Conservation (phyloP, 2,329 filamentous ascomycete species). For the Dendryphion nanum region DNA sequence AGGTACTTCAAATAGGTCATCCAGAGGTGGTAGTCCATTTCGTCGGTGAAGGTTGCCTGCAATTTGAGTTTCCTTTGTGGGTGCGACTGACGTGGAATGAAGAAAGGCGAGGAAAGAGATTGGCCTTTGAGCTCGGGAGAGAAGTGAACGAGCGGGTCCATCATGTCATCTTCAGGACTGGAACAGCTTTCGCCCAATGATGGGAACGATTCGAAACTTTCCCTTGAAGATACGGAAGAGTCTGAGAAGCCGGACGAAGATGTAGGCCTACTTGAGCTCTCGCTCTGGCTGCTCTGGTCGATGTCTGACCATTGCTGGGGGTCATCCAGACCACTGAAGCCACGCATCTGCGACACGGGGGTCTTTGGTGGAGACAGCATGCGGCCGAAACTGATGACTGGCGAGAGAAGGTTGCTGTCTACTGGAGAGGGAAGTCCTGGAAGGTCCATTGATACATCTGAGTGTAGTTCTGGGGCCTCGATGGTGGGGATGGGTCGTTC, state of each 20-base stretch:
- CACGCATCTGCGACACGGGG: conserved; percentile 43
- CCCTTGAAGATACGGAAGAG: conserved; percentile 61
- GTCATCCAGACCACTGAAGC: conserved; percentile 24
- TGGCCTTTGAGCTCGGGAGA: conserved; percentile 30
- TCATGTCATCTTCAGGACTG: conserved; percentile 58
- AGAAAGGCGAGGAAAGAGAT: conserved; percentile 29
- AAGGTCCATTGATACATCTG: conserved; percentile 23
- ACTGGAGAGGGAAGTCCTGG: conserved; percentile 21
- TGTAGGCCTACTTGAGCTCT: conserved; percentile 53
- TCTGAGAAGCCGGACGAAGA: conserved; percentile 61
- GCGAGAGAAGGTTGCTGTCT: conserved; percentile 44
- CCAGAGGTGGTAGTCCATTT: conserved; percentile 67
- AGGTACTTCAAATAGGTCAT: conserved; percentile 64
- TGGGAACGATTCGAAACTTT: conserved; percentile 56
- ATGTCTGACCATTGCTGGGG: conserved; percentile 32
- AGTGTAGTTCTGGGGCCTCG: conserved; percentile 44
- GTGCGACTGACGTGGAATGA: conserved; percentile 24
- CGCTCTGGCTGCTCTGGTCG: conserved; percentile 32
- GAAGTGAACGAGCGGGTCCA: conserved; percentile 55
- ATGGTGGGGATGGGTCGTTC: conserved; percentile 49
- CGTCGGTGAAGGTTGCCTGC: conserved; percentile 54
- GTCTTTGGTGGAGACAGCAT: conserved; percentile 51
- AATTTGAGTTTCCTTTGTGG: conserved; percentile 44
- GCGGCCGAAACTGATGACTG: conserved; percentile 35
- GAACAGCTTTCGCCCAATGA: conserved; percentile 61